Evolutionary conservation across 192 early-diverging fungal species (phyloP).

Genomic region (Mycoemilia scoparia): DNA sequence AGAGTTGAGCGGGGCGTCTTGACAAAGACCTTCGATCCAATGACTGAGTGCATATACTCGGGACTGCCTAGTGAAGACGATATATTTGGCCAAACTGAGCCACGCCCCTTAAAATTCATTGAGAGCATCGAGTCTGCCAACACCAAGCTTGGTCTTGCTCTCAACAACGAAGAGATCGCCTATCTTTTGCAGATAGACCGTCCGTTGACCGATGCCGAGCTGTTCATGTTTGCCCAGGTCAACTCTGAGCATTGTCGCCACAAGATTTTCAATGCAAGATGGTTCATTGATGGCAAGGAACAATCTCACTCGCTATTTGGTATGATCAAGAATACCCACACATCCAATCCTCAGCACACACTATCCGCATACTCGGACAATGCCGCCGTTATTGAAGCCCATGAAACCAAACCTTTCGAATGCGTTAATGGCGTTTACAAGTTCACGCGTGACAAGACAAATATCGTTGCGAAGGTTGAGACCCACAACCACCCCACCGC

Average conservation of each 20-base stretch:
- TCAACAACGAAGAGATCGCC: constrained; percentile 92
- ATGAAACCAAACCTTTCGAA: constrained; percentile 12
- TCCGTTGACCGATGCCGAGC: constrained; percentile 95
- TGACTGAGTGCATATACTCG: constrained; percentile 73
- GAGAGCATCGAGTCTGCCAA: constrained; percentile 44
- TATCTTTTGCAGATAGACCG: constrained; percentile 65
- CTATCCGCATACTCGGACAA: constrained; percentile 97
- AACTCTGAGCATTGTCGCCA: constrained; percentile 99
- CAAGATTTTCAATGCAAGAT: constrained; percentile 98
- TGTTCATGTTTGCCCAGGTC: constrained; percentile 99
- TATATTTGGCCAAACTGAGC: constrained; percentile 52
- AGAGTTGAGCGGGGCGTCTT: constrained; percentile 81
- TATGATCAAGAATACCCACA: constrained; percentile 92
- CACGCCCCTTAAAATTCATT: constrained; percentile 37
- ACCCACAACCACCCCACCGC: constrained; percentile 99
- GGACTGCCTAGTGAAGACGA: constrained; percentile 39
- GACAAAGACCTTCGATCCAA: constrained; percentile 60
- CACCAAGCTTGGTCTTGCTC: constrained; percentile 76
- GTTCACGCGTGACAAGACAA: constrained; percentile 26
- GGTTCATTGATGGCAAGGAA: constrained; percentile 83
- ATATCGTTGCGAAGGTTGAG: constrained; percentile 93
- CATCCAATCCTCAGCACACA: constrained; percentile 57
- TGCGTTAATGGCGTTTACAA: constrained; percentile 7
- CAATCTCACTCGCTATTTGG: constrained; percentile 75
- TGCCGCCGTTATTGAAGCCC: constrained; percentile 72